Evolutionary conservation across 2,329 filamentous ascomycete species (phyloP).

Genomic region (Cordyceps fumosorosea): DNA sequence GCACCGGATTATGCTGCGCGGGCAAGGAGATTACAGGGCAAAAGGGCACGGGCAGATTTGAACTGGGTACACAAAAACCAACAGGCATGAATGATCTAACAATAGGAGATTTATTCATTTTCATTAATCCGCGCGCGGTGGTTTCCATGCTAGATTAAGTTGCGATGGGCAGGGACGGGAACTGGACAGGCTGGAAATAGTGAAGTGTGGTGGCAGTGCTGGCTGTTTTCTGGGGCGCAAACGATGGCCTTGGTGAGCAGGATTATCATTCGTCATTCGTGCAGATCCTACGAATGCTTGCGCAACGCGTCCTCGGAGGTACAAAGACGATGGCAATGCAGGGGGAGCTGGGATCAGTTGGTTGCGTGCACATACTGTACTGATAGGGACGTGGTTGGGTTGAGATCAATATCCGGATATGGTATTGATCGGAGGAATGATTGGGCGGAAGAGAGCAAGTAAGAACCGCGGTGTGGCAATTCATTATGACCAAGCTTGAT

Average conservation of each 20-base stretch:
- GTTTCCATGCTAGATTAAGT: not conserved
- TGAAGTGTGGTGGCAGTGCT: conserved; percentile 2
- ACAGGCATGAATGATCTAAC: not conserved
- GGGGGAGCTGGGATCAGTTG: not conserved
- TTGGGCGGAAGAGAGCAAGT: not conserved
- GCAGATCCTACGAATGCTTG: too few species aligned
- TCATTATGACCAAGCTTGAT: not conserved
- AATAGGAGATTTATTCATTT: not conserved
- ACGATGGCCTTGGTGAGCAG: not conserved
- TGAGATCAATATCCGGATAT: not conserved
- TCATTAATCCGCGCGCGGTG: too few species aligned
- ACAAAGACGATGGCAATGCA: not conserved
- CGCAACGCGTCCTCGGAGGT: too few species aligned
- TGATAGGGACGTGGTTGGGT: not conserved
- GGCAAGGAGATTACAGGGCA: not conserved
- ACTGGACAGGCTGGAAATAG: not conserved
- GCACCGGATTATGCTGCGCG: not conserved
- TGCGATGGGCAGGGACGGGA: not conserved
- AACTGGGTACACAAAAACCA: not conserved
- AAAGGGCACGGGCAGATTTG: too few species aligned
- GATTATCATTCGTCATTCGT: not conserved
- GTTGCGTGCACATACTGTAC: too few species aligned
- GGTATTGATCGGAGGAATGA: conserved; percentile 4
- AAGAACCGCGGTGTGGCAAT: not conserved
- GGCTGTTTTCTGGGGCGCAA: not conserved